Conservation (phyloP, 345 rosid genomes). For the Angophora floribunda region DNA sequence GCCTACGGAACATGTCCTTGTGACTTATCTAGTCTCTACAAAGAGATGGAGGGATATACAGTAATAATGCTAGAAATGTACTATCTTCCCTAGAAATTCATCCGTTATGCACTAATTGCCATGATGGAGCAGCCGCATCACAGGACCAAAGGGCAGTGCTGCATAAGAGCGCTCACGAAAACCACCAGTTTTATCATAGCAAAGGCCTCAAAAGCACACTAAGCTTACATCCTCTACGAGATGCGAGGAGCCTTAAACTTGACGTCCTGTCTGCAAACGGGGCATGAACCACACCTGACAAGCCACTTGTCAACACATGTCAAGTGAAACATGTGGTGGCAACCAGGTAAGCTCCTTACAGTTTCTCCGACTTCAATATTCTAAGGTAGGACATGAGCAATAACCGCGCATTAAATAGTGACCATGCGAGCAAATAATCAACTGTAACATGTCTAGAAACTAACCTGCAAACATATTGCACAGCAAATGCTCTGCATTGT, state of each 20-base stretch:
- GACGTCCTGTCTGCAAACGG: conserved; percentile 60
- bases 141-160: background rate
- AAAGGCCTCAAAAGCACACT: background rate
- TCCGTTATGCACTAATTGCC: background rate
- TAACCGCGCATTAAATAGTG: background rate
- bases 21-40: background rate
- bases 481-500: conserved; percentile 40
- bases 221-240: background rate
- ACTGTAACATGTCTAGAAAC: background rate
- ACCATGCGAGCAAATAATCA: background rate
- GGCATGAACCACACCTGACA: conserved; percentile 60
- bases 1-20: background rate
- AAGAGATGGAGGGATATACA: background rate
- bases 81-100: background rate
- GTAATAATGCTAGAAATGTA: background rate
- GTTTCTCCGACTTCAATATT: conserved; percentile 53
- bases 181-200: background rate
- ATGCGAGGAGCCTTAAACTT: conserved; percentile 1
- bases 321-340: conserved; percentile 66
- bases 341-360: conserved; percentile 54
- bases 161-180: background rate
- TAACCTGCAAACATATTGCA: conserved; percentile 73
- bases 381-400: conserved; percentile 14
- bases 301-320: conserved; percentile 88
- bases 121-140: background rate